phyloP scores from a whole-genome alignment of 768 basidiomycete species.

The Agaricus bisporus region DNA sequence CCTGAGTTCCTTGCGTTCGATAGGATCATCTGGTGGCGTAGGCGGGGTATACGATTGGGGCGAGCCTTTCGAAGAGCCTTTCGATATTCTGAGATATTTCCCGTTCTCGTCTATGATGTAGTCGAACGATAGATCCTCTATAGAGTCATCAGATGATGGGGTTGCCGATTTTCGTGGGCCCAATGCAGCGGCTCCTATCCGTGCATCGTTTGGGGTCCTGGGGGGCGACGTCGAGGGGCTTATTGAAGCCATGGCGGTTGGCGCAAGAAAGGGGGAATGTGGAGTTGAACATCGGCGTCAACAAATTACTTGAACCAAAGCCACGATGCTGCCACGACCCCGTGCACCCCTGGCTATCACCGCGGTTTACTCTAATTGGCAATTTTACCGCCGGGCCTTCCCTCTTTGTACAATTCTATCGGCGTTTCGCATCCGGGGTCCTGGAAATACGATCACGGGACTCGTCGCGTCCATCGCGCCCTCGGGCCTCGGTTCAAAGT shows the following conservation, averaged over 20 bases:
- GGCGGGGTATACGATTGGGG: slow-evolving; percentile 39
- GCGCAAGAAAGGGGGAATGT: slow-evolving; percentile 14
- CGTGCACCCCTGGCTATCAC: slow-evolving; percentile 11
- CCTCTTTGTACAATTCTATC: slow-evolving; percentile 11
- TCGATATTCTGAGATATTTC: slow-evolving; percentile 50
- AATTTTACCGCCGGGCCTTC: neutral
- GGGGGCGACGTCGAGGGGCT: slow-evolving; percentile 32
- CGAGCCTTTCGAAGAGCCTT: slow-evolving; percentile 39
- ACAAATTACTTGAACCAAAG: slow-evolving; percentile 20
- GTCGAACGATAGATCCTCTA: slow-evolving; percentile 63
- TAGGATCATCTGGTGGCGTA: slow-evolving; percentile 23
- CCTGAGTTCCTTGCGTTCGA: slow-evolving; percentile 17
- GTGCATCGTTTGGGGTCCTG: slow-evolving; percentile 30
- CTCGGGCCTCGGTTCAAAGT: neutral
- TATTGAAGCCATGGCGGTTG: slow-evolving; percentile 20
- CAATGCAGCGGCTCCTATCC: slow-evolving; percentile 11
- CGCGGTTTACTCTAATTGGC: slow-evolving; percentile 4
- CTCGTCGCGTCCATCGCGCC: slow-evolving; percentile 9
- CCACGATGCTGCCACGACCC: slow-evolving; percentile 29
- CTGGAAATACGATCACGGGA: slow-evolving; percentile 34
- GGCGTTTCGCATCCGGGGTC: slow-evolving; percentile 22
- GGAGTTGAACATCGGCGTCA: slow-evolving; percentile 19
- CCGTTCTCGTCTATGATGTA: slow-evolving; percentile 53
- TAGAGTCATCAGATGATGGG: slow-evolving; percentile 49
- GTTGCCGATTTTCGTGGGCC: slow-evolving; percentile 19